A percentile compares a stretch with the other conserved stretches of the same genome.
Conservation (phyloP, 345 rosid genomes). For the Pistacia integerrima region DNA sequence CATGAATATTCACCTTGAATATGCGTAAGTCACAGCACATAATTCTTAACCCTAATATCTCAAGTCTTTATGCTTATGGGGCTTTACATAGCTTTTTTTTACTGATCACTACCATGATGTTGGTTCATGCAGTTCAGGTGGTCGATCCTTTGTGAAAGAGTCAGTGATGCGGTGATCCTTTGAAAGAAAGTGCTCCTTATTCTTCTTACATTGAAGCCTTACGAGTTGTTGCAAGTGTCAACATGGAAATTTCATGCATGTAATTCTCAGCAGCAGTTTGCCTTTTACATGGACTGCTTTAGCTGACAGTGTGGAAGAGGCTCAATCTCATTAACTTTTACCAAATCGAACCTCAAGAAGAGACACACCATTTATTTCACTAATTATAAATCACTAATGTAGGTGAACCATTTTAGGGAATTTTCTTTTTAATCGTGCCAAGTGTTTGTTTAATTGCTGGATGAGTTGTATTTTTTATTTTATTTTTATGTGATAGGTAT, state of each 20-base stretch:
- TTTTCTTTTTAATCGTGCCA: neutral
- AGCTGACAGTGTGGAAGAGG: neutral
- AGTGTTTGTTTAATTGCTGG: slow-evolving; percentile 9
- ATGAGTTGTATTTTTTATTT: neutral
- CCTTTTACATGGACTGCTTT: neutral
- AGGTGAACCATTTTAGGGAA: slow-evolving; percentile 16
- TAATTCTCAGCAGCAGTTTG: slow-evolving; percentile 3
- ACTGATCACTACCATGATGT: slow-evolving; percentile 2
- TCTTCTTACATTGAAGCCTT: slow-evolving; percentile 13
- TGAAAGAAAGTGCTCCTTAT: slow-evolving; percentile 8
- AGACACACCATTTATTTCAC: slow-evolving; percentile 14
- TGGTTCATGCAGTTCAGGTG: slow-evolving; percentile 69
- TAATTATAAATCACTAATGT: neutral
- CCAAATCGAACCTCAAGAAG: neutral
- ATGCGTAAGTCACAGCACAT: slow-evolving; percentile 54
- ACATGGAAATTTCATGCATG: neutral
- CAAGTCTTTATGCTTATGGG: slow-evolving; percentile 7
- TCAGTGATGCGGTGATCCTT: slow-evolving; percentile 65
- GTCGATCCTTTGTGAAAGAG: slow-evolving; percentile 86
- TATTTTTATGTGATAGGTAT: neutral
- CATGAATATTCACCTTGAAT: slow-evolving; percentile 95
- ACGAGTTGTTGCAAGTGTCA: slow-evolving; percentile 9
- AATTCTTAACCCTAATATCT: slow-evolving; percentile 5
- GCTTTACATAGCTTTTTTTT: slow-evolving; percentile 6
- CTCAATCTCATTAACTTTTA: slow-evolving; percentile 14